Base-by-base conservation (phyloP, 2,329 filamentous ascomycete species). In the Ophiostoma angusticollis region DNA sequence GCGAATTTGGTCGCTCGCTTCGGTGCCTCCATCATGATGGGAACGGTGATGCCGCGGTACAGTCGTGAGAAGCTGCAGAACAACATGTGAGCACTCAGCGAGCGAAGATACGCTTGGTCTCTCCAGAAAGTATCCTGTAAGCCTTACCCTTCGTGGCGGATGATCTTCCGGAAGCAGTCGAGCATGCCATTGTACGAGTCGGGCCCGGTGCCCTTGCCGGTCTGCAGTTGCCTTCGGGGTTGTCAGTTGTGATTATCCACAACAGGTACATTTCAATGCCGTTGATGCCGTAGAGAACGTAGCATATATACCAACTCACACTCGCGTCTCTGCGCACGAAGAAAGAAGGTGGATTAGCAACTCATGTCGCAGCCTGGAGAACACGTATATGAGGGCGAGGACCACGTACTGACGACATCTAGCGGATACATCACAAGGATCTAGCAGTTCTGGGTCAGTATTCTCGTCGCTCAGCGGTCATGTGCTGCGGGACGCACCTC, bases 121-220 rank as follows among this genome's bases (percentile, higher is more conserved):
- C n/a, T n/a, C n/a, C n/a, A n/a, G n/a, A n/a, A n/a, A n/a, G n/a
- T n/a, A n/a, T n/a, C 25, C n/a, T 5, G 8, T 5, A 13, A 21
- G 16, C 51, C 69, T 49, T 74, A 93, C 85, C 91, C 91, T 68
- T 98, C 91, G 59, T 93, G 80, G 63, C 76, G 81, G 60, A 98
- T 76, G 55, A 98, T 98, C 75, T 98, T 98, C 57, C 76, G 72
- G 71, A 98, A 93, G 70, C 89, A 96, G 64, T 98, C 91, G 43
- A 95, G 57, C 86, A 96, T 98, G 71, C 91, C 85, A 67, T 76
- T 94, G 73, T 98, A 96, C 51, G 73, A 68, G 54, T 96, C 91
- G 49, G 79, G 79, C 43, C 85, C 84, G 17, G 69, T 65, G 31
- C 69, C 74, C 49, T 68, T 72, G 54, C 80, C 80, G 39, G 81